Base-by-base conservation (phyloP, 176 grass and related monocot genomes). In the Oryza coarctata region DNA sequence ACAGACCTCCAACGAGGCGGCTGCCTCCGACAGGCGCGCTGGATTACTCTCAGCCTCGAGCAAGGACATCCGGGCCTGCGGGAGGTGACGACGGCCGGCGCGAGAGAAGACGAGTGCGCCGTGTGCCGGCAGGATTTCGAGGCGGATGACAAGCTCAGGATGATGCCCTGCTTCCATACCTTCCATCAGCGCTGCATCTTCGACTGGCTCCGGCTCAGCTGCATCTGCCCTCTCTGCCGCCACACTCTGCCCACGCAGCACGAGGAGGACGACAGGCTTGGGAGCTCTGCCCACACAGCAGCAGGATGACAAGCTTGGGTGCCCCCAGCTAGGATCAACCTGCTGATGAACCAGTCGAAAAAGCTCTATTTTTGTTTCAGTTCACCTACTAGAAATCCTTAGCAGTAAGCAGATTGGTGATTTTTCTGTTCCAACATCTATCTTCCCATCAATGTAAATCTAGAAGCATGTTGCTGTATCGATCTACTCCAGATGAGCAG, bases 151-250 rank as follows among this genome's bases (percentile, higher is more conserved):
- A 10, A 39, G 17, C 18, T 73, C 5, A 31, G 36, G 68, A 82
- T 22, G 80, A 82, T 82, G 80, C 70, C 57, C 0, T 64, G 80
- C 80, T 3, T 28, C 9, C 36, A 71, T 57, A 30, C 5, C 3
- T 68, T 83, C 62, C 71, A 75, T 9, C n/a, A 75, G 30, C 0
- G 32, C 0, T 84, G 71, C 12, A 68, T 84, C 82, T 34, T 76
- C 15, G 26, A 58, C 17, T 68, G 82, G 82, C 72, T 76, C 44
- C 17, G 15, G 1, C 30, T 57, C 31, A 75, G 62, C 61, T 0
- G 71, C 5, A 3, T 67, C 15, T 67, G 60, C 39, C 61, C 61
- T 6, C 61, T 67, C 23, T 75, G 62, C 43, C n/a, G 31, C 50
- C 50, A 55, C 17, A 9, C 18, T 0, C 20, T 55, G 50, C 50